A percentile compares a stretch with the other conserved stretches of the same genome.
These are phyloP conservation scores for Mortierella claussenii DNA, from an alignment of 192 early-diverging fungal species.

Conservation along the genomic window DNA sequence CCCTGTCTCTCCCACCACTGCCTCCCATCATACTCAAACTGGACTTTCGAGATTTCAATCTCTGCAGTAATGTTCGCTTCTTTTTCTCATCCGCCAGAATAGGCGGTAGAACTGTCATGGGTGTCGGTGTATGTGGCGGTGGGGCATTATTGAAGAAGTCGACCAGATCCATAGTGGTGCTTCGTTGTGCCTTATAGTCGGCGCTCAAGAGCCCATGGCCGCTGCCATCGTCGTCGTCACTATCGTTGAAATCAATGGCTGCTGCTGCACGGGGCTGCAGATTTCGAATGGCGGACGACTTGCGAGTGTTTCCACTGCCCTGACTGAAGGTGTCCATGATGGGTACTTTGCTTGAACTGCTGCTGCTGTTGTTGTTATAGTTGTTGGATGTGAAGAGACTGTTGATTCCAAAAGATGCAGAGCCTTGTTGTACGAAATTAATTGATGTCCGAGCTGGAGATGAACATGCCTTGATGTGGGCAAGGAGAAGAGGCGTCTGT, in stretches of 20 bases:
- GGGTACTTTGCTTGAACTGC: not conserved
- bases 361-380: not conserved
- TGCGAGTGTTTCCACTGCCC: not conserved
- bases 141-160: slow-evolving; percentile 43
- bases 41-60: slow-evolving; percentile 24
- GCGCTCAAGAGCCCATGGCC: slow-evolving; percentile 21
- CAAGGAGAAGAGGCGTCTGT: not conserved
- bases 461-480: too few relatives aligned
- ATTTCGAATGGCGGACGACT: slow-evolving; percentile 11
- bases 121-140: slow-evolving; percentile 16
- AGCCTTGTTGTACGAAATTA: too few relatives aligned
- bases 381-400: not conserved
- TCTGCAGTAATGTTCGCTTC: slow-evolving; percentile 31
- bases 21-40: not conserved
- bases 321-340: not conserved
- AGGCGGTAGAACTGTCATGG: not conserved
- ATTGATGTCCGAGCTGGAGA: too few relatives aligned
- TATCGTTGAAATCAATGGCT: slow-evolving; percentile 28
- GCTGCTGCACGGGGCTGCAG: slow-evolving; percentile 40
- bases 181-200: slow-evolving; percentile 27
- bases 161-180: slow-evolving; percentile 26
- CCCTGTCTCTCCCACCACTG: not conserved
- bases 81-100: slow-evolving; percentile 37
- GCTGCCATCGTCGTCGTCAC: slow-evolving; percentile 22
- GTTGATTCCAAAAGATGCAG: too few relatives aligned